phyloP scores from a whole-genome alignment of 805 yeast species.

The Cyberlindnera nakhonratchasimensis region DNA sequence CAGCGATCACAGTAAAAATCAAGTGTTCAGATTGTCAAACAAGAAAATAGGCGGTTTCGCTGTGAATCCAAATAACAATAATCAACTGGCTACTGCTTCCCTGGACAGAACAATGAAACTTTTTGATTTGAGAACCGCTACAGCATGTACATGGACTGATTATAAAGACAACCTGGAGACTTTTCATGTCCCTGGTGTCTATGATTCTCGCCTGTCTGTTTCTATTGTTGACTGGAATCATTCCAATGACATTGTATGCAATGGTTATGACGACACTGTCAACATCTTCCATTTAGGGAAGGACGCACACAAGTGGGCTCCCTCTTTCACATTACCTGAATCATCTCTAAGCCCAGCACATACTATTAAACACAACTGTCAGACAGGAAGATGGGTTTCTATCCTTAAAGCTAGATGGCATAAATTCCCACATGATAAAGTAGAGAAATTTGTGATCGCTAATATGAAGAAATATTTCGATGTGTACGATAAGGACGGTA shows the following conservation, averaged over 20 bases:
- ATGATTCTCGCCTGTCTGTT: slow-evolving; percentile 72
- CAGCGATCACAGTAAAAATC: slow-evolving; percentile 32
- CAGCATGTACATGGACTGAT: slow-evolving; percentile 54
- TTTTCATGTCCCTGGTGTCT: slow-evolving; percentile 47
- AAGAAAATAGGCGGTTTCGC: slow-evolving; percentile 91
- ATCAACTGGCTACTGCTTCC: slow-evolving; percentile 83
- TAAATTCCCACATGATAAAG: slow-evolving; percentile 58
- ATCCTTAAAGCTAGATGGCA: slow-evolving; percentile 91
- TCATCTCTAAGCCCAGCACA: slow-evolving; percentile 53
- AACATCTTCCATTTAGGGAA: slow-evolving; percentile 59
- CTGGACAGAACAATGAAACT: slow-evolving; percentile 78
- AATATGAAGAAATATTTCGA: slow-evolving; percentile 91
- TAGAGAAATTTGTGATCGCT: slow-evolving; percentile 84
- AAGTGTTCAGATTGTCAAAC: slow-evolving; percentile 58
- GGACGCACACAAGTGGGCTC: slow-evolving; percentile 19
- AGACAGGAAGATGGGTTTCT: slow-evolving; percentile 96
- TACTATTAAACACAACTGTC: slow-evolving; percentile 83
- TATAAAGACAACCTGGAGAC: slow-evolving; percentile 38
- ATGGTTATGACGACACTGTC: slow-evolving; percentile 88
- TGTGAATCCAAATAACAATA: slow-evolving; percentile 62
- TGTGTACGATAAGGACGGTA: slow-evolving; percentile 72
- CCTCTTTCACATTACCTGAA: slow-evolving; percentile 18
- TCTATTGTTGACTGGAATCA: slow-evolving; percentile 75
- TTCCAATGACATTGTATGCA: slow-evolving; percentile 70
- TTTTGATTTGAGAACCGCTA: slow-evolving; percentile 76